Evolutionary conservation across 495 filamentous ascomycete species (phyloP), one percentile per base, ranked within the genome.

Genomic region (Talaromyces nanjingensis): DNA sequence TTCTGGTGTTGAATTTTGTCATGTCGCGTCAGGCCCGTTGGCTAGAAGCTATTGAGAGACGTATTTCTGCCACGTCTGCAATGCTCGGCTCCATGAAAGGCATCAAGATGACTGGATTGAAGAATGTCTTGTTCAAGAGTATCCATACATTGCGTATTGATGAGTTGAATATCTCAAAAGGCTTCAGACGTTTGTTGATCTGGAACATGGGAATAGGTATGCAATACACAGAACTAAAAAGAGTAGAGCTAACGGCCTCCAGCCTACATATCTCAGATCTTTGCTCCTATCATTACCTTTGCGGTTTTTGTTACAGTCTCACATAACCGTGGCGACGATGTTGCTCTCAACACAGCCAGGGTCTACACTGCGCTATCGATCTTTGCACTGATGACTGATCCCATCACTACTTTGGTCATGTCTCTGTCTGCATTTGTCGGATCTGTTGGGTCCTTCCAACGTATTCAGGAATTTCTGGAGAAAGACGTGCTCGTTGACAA

Each of bases 281-380:
- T 81, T 62, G 79, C 75, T 1, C 83, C 84, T 0, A 76, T 83
- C 18, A 69, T 85, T 39, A 81, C 82, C 0, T 87, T 83, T 58
- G 74, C 75, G 3, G 77, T 82, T 0, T 76, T 79, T 64, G 77
- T 82, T 1, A 76, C 80, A 24, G 75, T 84, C 18, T 79, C 83
- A 2, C 74, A 82, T 33, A 74, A 77, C 24, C 71, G 75, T 57
- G 74, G 77, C 12, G 73, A 78, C 60, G 74, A 77, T 31, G 68
- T 68, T 52, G 79, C 77, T 3, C 69, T 87, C 25, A 79, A 79
- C 53, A 81, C 81, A 5, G 73, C 81, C 2, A 76, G 72, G 29
- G 77, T 82, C 0, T 88, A 84, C 69, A 88, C 86, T 0, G 80
- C 86, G 0, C 65, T 89, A 2, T 84, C 86, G 0, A 80, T 89